Evolutionary conservation across 192 early-diverging fungal species (phyloP).

Genomic region (Coemansia sp.): DNA sequence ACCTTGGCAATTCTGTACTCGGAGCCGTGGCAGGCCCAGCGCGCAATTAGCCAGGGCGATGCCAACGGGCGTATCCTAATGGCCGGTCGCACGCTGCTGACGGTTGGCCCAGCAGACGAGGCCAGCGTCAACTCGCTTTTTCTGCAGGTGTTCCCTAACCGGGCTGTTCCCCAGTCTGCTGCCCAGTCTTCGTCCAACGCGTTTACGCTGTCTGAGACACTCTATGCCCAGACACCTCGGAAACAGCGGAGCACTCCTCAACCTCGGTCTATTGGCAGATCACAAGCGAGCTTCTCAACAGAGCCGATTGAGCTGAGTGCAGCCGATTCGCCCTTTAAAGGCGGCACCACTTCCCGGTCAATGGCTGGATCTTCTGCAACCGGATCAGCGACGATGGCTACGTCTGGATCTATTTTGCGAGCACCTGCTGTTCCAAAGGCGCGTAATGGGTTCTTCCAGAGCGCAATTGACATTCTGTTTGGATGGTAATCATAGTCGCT

Average conservation of each 20-base stretch:
- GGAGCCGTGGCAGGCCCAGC: constrained; percentile 51
- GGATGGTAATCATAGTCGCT: constrained; percentile 20
- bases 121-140: constrained; percentile 22
- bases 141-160: constrained; percentile 26
- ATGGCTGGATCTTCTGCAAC: constrained; percentile 6
- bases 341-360: constrained; percentile 7
- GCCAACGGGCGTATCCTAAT: constrained; percentile 23
- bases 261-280: neutral
- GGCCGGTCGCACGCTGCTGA: constrained; percentile 18
- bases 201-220: constrained; percentile 21
- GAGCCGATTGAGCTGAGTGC: no score
- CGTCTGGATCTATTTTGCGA: constrained; percentile 14
- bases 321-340: constrained; percentile 36
- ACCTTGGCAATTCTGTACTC: constrained; percentile 36
- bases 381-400: neutral
- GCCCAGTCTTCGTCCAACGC: constrained; percentile 7
- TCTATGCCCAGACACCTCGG: constrained; percentile 41
- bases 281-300: no score
- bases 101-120: constrained; percentile 23
- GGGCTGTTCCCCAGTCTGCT: constrained; percentile 23
- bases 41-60: constrained; percentile 25
- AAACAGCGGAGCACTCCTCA: constrained; percentile 5
- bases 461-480: constrained; percentile 42
- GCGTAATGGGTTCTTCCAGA: constrained; percentile 47
- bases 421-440: constrained; percentile 16